A percentile compares a stretch with the other conserved stretches of the same genome.
Evolutionary conservation across 2,329 filamentous ascomycete species (phyloP).

Genomic region (Xylaria hypoxylon): DNA sequence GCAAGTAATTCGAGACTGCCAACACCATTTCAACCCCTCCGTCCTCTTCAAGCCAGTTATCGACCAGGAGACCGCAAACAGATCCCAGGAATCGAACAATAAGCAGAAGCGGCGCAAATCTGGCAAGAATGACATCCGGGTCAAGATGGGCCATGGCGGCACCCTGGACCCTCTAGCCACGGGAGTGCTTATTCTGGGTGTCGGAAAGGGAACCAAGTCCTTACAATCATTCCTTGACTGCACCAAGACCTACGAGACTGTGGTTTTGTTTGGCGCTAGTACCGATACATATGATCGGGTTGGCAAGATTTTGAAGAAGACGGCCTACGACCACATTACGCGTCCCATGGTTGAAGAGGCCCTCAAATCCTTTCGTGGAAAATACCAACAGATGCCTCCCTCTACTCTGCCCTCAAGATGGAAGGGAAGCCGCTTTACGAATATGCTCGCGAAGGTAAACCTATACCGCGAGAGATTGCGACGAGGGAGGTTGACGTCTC

Average conservation of each 20-base stretch:
- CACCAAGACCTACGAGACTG: slow-evolving; percentile 92
- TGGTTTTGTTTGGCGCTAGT: slow-evolving; percentile 88
- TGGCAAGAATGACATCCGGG: slow-evolving; percentile 71
- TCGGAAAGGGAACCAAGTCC: slow-evolving; percentile 88
- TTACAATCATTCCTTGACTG: slow-evolving; percentile 84
- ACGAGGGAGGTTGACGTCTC: slow-evolving; percentile 81
- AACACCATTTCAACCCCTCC: slow-evolving; percentile 85
- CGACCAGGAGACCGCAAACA: slow-evolving; percentile 67
- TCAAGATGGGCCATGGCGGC: slow-evolving; percentile 97
- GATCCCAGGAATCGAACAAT: slow-evolving; percentile 66
- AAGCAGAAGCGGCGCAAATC: slow-evolving; percentile 70
- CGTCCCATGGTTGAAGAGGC: slow-evolving; percentile 81
- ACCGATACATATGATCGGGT: slow-evolving; percentile 92
- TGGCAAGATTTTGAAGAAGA: slow-evolving; percentile 83
- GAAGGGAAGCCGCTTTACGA: slow-evolving; percentile 96
- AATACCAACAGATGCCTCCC: slow-evolving; percentile 87
- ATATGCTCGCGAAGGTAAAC: slow-evolving; percentile 90
- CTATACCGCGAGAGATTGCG: slow-evolving; percentile 86
- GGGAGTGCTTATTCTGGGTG: slow-evolving; percentile 88
- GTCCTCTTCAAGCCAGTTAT: slow-evolving; percentile 82
- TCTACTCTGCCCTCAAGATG: slow-evolving; percentile 93
- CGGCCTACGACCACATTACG: slow-evolving; percentile 84
- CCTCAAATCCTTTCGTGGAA: slow-evolving; percentile 79
- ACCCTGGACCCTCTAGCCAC: slow-evolving; percentile 95
- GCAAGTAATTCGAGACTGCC: slow-evolving; percentile 88